Percentiles rank a stretch among this genome's conserved stretches.
Evolutionary conservation across 352 stramenopile species (phyloP).

Genomic region (Poterioochromonas sp.): DNA sequence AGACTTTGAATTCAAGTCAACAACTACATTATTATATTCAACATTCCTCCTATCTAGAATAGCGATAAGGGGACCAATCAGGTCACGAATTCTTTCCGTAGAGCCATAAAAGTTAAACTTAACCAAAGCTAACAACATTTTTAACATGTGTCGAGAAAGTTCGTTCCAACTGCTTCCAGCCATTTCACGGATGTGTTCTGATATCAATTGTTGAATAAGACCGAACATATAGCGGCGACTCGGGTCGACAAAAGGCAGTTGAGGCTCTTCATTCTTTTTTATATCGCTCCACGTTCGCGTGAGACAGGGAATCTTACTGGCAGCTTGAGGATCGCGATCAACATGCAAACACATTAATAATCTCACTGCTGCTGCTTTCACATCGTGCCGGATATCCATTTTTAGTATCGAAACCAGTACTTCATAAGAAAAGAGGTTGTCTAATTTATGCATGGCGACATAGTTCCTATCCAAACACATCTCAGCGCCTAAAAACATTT

Average conservation of each 20-base stretch:
- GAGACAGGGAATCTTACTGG: constrained; percentile 35
- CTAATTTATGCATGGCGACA: constrained; percentile 40
- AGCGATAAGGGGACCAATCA: constrained; percentile 39
- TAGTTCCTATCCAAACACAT: constrained; percentile 46
- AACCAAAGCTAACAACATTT: constrained; percentile 39
- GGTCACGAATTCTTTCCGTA: constrained; percentile 31
- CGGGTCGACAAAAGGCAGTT: constrained; percentile 26
- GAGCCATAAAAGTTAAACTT: constrained; percentile 42
- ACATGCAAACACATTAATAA: constrained; percentile 42
- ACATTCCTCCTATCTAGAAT: constrained; percentile 31
- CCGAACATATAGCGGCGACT: constrained; percentile 35
- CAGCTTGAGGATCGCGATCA: constrained; percentile 38
- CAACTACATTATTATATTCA: neutral
- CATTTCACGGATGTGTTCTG: constrained; percentile 38
- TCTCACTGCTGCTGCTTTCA: constrained; percentile 38
- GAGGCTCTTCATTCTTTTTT: constrained; percentile 25
- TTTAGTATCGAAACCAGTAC: constrained; percentile 39
- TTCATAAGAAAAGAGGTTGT: constrained; percentile 37
- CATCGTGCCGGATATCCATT: constrained; percentile 1
- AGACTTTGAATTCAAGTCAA: neutral
- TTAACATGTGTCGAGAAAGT: constrained; percentile 38
- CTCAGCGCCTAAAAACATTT: constrained; percentile 42
- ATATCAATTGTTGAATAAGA: constrained; percentile 43
- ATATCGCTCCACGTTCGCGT: constrained; percentile 40
- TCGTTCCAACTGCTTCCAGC: constrained; percentile 34